Evolutionary conservation across 2,329 filamentous ascomycete species (phyloP), one percentile per base, ranked within the genome.

Genomic region (Geosmithia morbida): DNA sequence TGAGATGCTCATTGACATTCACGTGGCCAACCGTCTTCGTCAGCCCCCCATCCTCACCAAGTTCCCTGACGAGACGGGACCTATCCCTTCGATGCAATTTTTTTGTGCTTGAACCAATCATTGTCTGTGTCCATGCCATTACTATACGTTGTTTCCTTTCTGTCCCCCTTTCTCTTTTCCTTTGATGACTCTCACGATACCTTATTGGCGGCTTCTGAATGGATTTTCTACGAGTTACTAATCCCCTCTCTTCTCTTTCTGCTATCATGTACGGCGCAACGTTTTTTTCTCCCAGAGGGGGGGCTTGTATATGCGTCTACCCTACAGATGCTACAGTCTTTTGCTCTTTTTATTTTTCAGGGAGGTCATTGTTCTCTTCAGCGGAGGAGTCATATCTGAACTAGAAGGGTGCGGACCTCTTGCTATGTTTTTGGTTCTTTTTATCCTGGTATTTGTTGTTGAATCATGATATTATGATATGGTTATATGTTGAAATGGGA

Each of bases 1-100:
- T 14, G 69, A 74, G 54, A 66, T 72, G 62, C 64, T 75, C 26
- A 63, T 75, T 17, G 71, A 74, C 45, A 70, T 69, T 17, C 68
- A 75, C 54, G 64, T 63, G 26, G 59, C 66, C 7, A 63, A 59
- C 53, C 61, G 63, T 33, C 55, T 59, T 11, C 60, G 63, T 7
- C 59, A 61, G 20, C 54, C 59, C 5, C 55, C 55, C 1, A 50
- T 55, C 2, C 52, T 52, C 45, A 53, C 49, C 29, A 52, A 53
- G 5, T 51, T 60, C 29, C 39, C 22, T 37, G 61, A 65, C 30
- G 65, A 67, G 48, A 66, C 62, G 7, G 65, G 65, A 0, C 65
- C 65, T 1, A 65, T 67, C 59, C 64, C 64, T 7, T 49, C 53
- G 41, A 22, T 8, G 11, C 11, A 26, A 17, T 18, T 11, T 16